Base-by-base conservation (phyloP, 1,284 basidiomycete species). In the Ceratobasidium sp. region DNA sequence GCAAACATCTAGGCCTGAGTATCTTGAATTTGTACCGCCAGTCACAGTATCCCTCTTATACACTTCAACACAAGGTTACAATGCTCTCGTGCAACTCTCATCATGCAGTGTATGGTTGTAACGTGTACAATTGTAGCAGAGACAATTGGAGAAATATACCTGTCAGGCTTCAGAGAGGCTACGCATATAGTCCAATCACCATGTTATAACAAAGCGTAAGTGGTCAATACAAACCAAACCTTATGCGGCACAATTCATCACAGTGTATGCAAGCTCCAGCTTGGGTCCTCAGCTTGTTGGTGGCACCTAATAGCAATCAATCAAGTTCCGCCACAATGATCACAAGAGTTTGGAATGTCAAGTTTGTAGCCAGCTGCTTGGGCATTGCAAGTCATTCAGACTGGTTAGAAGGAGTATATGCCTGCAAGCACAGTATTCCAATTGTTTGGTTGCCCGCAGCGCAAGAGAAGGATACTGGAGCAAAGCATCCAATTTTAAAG, bases 1-100 rank as follows among this genome's bases (percentile, higher is more conserved):
- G 28, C 40, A 42, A 42, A 33, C 9, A 15, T 33, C 2, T 18
- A n/a, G 1, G 28, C 33, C 7, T 13, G 26, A 18, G 60, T 18
- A 33, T 39, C 28, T 6, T 61, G 60, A 26, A 61, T 61, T 3
- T 61, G 3, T 13, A 33, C 60, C 2, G 20, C 60, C 3, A 39
- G 26, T 15, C 28, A 10, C 33, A 61, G 28, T 18, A 61, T 61
- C 6, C 10, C 13, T n/a, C 60, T 26, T 4, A 61, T 6, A 39
- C 60, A 39, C 39, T 61, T 39, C 9, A 61, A 33, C 2, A 61
- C 39, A 3, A 61, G 26, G 28, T 61, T 61, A n/a, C 60, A 61
- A n/a, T 61, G 60, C 9, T 61, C 60, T 15, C 60, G 60, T 39
- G 60, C 60, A 12, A 61, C 60, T 3, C 60, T 33, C 60, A 61